These are phyloP conservation scores for Daldinia caldariorum DNA, from an alignment of 495 filamentous ascomycete species.

Conservation along the genomic window DNA sequence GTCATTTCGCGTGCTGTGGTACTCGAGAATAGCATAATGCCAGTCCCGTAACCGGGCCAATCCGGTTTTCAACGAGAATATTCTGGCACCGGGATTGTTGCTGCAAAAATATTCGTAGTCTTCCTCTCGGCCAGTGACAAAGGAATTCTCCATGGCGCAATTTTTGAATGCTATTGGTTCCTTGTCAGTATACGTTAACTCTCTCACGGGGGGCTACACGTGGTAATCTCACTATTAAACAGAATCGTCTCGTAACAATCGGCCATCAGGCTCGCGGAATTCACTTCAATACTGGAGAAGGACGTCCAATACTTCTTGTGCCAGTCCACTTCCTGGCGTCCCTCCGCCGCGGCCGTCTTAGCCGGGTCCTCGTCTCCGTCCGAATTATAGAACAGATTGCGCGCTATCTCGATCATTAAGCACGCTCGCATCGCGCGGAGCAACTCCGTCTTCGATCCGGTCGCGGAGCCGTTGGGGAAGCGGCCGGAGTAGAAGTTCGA, in stretches of 20 bases:
- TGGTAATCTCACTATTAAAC: background rate
- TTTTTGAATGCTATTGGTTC: background rate
- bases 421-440: background rate
- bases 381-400: slow-evolving; percentile 10
- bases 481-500: no score
- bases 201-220: background rate
- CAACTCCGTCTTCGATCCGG: background rate
- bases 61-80: no score
- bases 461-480: background rate
- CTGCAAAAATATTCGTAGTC: no score
- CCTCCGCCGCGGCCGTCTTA: no score
- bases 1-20: no score
- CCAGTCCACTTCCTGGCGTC: background rate
- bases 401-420: slow-evolving; percentile 15
- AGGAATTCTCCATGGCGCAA: background rate
- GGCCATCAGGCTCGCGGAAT: background rate
- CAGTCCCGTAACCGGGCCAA: no score
- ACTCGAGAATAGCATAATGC: no score
- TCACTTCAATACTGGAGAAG: slow-evolving; percentile 2
- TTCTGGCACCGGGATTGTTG: no score
- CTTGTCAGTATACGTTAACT: background rate
- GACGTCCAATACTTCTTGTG: slow-evolving; percentile 5
- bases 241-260: background rate
- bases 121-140: no score
- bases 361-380: background rate